Conservation (phyloP, 805 yeast genomes). For the Yarrowia sp. region DNA sequence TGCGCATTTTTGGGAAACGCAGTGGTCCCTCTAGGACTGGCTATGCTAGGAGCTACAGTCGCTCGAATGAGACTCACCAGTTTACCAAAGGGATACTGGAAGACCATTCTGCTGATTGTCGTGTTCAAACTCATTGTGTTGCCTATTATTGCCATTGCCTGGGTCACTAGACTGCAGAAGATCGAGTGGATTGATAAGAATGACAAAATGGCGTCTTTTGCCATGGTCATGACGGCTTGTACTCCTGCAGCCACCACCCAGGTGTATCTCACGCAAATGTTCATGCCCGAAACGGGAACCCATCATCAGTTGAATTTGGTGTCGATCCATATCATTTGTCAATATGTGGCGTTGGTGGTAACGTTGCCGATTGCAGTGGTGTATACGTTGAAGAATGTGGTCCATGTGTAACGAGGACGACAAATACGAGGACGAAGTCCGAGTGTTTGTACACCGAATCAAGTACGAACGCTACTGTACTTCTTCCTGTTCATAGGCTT, state of each 20-base stretch:
- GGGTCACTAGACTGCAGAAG: constrained; percentile 65
- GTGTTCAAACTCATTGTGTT: constrained; percentile 65
- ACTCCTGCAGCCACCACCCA: constrained; percentile 90
- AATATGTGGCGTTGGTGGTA: constrained; percentile 70
- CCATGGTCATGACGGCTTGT: constrained; percentile 75
- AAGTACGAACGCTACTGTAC: neutral
- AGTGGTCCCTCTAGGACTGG: constrained; percentile 83
- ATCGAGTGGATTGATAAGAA: constrained; percentile 68
- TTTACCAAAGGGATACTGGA: constrained; percentile 71
- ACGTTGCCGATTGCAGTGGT: constrained; percentile 79
- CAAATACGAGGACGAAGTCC: neutral
- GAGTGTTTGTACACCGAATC: neutral
- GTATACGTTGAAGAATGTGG: constrained; percentile 57
- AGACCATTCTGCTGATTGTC: constrained; percentile 65
- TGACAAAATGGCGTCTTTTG: constrained; percentile 69
- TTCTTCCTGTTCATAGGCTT: too few species aligned
- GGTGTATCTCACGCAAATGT: constrained; percentile 86
- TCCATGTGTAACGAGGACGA: constrained; percentile 32
- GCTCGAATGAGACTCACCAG: constrained; percentile 69
- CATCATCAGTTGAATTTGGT: constrained; percentile 77
- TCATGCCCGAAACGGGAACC: constrained; percentile 68
- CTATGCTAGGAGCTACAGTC: constrained; percentile 85
- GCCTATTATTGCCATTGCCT: constrained; percentile 79
- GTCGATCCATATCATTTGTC: constrained; percentile 75
- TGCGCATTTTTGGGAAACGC: constrained; percentile 83